These are phyloP conservation scores for Globisporangium nunn DNA, from an alignment of 352 stramenopile genomes.

Conservation along the genomic window DNA sequence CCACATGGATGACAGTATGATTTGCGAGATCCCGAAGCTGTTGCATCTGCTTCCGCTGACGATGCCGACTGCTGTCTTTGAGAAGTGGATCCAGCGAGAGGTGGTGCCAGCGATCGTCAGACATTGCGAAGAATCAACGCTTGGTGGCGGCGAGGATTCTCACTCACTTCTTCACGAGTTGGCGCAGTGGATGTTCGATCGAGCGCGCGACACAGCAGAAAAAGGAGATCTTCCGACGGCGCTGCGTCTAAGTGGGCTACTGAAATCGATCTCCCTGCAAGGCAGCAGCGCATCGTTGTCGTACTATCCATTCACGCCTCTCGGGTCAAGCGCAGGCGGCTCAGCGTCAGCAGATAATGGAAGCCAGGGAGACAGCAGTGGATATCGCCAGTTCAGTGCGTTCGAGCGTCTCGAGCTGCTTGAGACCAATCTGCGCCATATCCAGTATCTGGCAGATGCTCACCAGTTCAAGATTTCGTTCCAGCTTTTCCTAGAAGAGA, in stretches of 20 bases:
- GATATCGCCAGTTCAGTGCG: neutral
- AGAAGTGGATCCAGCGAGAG: conserved; percentile 44
- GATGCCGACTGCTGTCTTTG: conserved; percentile 39
- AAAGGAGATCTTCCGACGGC: conserved; percentile 23
- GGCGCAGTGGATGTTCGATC: conserved; percentile 24
- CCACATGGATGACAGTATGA: conserved; percentile 25
- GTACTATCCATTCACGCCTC: conserved; percentile 23
- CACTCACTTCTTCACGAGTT: conserved; percentile 13
- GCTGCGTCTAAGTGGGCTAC: conserved; percentile 24
- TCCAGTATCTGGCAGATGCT: conserved; percentile 32
- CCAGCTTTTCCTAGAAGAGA: conserved; percentile 46
- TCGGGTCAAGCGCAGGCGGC: neutral
- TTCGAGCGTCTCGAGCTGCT: conserved; percentile 27
- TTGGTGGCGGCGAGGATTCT: neutral
- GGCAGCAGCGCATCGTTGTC: conserved; percentile 1
- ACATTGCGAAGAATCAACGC: conserved; percentile 11
- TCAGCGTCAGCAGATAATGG: no score
- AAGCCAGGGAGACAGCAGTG: neutral
- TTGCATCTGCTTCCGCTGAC: conserved; percentile 26
- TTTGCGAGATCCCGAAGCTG: conserved; percentile 30
- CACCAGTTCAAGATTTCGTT: conserved; percentile 61
- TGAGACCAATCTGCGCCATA: conserved; percentile 36
- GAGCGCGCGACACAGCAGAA: conserved; percentile 19
- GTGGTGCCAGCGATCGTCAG: conserved; percentile 40
- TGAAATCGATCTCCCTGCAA: conserved; percentile 11